Conservation (phyloP, 176 grass and related monocot species). For the Juncus effusus region DNA sequence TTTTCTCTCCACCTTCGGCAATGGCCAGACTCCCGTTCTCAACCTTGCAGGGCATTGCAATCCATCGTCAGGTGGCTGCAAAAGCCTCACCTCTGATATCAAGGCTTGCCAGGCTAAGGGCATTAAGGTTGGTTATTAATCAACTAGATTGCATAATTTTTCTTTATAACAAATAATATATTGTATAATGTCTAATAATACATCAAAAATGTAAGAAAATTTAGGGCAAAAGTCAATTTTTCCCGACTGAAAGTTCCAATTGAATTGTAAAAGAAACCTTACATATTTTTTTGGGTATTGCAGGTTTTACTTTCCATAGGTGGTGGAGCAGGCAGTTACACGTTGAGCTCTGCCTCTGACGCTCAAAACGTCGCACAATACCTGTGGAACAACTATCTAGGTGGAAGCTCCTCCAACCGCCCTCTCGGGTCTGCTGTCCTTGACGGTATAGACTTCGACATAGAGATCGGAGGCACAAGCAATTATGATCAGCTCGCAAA, state of each 20-base stretch:
- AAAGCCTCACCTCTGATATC: constrained; percentile 7
- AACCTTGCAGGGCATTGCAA: constrained; percentile 29
- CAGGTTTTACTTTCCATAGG: constrained; percentile 66
- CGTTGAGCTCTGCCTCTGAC: constrained; percentile 40
- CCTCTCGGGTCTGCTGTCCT: constrained; percentile 63
- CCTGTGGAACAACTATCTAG: constrained; percentile 65
- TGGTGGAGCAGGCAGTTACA: constrained; percentile 32
- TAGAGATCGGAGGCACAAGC: constrained; percentile 27
- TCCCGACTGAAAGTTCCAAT: too few species aligned
- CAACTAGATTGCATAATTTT: too few species aligned
- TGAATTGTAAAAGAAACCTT: too few species aligned
- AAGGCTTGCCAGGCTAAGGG: constrained; percentile 21
- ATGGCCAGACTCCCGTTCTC: constrained; percentile 23
- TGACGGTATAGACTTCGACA: constrained; percentile 73
- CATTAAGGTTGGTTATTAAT: background rate
- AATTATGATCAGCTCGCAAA: constrained; percentile 47
- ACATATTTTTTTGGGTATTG: too few species aligned
- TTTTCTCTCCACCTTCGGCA: constrained; percentile 35
- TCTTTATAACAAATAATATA: too few species aligned
- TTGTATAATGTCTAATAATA: too few species aligned
- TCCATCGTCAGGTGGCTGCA: constrained; percentile 15
- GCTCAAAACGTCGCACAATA: constrained; percentile 53
- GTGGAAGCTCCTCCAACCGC: constrained; percentile 26
- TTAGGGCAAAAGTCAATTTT: too few species aligned
- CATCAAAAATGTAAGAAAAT: too few species aligned